Evolutionary conservation across 2,329 filamentous ascomycete genomes (phyloP), one percentile per base, ranked within the genome.

Genomic region (Huntiella moniliformis): DNA sequence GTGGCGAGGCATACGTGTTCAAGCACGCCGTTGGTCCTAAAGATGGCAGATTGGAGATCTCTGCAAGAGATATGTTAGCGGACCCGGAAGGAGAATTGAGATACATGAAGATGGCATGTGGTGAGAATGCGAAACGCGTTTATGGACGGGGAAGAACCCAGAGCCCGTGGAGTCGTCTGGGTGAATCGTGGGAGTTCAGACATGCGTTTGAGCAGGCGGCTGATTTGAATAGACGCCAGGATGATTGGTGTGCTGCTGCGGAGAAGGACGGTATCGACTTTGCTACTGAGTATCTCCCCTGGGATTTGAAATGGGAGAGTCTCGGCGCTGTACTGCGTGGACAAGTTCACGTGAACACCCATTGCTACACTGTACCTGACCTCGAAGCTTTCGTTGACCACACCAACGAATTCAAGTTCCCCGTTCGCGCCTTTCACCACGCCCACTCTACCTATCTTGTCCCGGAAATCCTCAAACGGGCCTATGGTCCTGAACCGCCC

Each of bases 101-200:
- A 15, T 82, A 79, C 57, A 79, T 83, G 67, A 82, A 83, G 62
- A 82, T 82, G 77, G 79, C 79, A 0, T 82, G 77, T 52, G 78
- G 78, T 33, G 78, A 82, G 59, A 82, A 82, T 53, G 63, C 77
- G 1, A 80, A 80, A 61, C 61, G 67, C 1, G 61, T 74, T 1
- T 78, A 80, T 50, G 75, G 75, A 7, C 64, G 63, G 39, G 54
- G 61, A 4, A 73, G 73, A 17, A 64, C 67, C 44, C 62, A 63
- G 39, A 70, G 71, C 0, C 75, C 74, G 0, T 66, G 66, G 46
- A 79, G 72, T 50, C 65, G 79, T 1, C 62, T 82, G 54, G 79
- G 79, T 6, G 77, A 82, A 59, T 77, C 76, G 41, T 82, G 74
- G 67, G 69, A 75, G 51, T 79, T 82, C 53, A 67, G 79, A 2